phyloP scores from a whole-genome alignment of 2,329 filamentous ascomycete genomes.

The Aspergillus quadrilineatus region DNA sequence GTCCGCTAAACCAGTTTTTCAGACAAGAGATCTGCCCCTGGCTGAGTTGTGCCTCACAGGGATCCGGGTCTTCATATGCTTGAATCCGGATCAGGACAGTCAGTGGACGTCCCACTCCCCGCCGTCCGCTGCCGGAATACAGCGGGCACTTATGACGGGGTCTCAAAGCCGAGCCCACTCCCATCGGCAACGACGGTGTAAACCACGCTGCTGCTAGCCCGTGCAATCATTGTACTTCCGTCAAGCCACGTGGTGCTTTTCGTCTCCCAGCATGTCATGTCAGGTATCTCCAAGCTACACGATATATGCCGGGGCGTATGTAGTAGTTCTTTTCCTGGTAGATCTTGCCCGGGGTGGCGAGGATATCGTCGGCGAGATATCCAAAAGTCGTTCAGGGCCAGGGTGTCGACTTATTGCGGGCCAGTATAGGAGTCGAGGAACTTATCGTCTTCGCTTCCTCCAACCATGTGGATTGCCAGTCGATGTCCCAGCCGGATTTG shows the following conservation, averaged over 20 bases:
- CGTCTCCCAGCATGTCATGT: not conserved
- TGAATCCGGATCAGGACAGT: not conserved
- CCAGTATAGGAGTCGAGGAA: not conserved
- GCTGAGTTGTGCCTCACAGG: not conserved
- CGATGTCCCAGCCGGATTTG: not conserved
- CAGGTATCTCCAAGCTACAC: not conserved
- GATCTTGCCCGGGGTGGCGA: not conserved
- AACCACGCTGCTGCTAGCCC: not conserved
- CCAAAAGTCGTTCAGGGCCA: not conserved
- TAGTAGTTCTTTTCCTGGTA: not conserved
- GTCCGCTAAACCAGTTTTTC: slow-evolving; percentile 1
- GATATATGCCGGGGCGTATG: not conserved
- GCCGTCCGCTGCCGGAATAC: not conserved
- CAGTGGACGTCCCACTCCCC: not conserved
- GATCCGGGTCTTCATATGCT: not conserved
- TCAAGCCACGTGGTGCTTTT: not conserved
- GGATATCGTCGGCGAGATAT: not conserved
- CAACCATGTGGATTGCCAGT: not conserved
- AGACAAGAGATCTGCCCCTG: slow-evolving; percentile 2
- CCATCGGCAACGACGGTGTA: slow-evolving; percentile 4
- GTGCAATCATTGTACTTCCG: not conserved
- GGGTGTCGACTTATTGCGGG: not conserved
- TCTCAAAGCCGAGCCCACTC: slow-evolving; percentile 1
- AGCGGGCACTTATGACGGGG: not conserved
- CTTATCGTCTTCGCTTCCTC: not conserved